These are phyloP conservation scores for Austroboletus niveus DNA, from an alignment of 1,284 basidiomycete species.

Conservation along the genomic window DNA sequence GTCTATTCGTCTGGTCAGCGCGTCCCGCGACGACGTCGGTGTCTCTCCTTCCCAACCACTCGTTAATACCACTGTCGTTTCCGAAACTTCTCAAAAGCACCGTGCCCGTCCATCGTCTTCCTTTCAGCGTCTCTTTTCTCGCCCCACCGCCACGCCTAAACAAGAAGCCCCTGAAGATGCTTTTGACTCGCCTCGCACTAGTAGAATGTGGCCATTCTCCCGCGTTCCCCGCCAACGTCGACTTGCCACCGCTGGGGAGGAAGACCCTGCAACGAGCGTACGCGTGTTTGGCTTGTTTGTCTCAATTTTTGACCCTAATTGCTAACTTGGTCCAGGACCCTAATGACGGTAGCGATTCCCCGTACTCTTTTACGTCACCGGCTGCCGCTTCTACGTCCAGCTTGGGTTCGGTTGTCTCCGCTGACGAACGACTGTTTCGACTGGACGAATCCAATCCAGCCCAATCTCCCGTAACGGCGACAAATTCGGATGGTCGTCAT, in stretches of 20 bases:
- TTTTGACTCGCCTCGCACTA: constrained; percentile 24
- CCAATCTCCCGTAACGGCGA: constrained; percentile 9
- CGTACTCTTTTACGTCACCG: constrained; percentile 15
- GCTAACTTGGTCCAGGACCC: constrained; percentile 6
- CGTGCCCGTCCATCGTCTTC: constrained; percentile 11
- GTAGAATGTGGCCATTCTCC: constrained; percentile 31
- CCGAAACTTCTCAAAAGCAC: constrained; percentile 16
- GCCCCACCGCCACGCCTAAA: constrained; percentile 19
- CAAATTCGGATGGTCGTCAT: too few relatives aligned
- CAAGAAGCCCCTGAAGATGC: constrained; percentile 11
- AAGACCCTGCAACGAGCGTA: constrained; percentile 4
- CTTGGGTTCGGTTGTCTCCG: constrained; percentile 30
- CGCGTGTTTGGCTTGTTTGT: constrained; percentile 2
- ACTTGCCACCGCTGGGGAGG: constrained; percentile 1
- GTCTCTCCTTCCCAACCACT: constrained; percentile 16
- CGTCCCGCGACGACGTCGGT: constrained; percentile 28
- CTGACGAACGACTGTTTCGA: constrained; percentile 26
- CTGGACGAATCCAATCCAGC: not conserved
- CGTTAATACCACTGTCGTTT: constrained; percentile 27
- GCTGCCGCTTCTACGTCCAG: constrained; percentile 28
- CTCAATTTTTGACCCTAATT: constrained; percentile 3
- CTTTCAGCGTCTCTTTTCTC: constrained; percentile 33
- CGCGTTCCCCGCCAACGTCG: constrained; percentile 26
- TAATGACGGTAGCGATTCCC: not conserved
- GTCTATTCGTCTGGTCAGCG: constrained; percentile 34